Base-by-base conservation (phyloP, 345 rosid species). In the Lepidium aucheri region DNA sequence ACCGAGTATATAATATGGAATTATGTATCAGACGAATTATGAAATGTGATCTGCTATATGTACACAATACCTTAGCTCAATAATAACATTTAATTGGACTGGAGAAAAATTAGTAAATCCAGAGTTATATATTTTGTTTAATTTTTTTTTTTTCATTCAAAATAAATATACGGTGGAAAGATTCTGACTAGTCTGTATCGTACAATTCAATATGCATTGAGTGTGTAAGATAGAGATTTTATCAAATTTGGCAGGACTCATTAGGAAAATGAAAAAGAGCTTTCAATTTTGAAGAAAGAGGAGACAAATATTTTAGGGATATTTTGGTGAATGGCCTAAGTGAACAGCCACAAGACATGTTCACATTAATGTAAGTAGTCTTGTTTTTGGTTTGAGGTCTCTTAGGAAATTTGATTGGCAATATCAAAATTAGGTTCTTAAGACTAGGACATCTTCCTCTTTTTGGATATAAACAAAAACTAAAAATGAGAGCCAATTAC, bases 281-380 rank as follows among this genome's bases (percentile, higher is more conserved):
- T 61, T 61, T 54, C 63, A 26, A 7, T 63, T 20, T 38, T 70
- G 34, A 63, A 35, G 9, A 20, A 30, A 59, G 59, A 51, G 28
- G 38, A 60, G 45, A 70, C 63, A 45, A 30, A 53, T 12, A 12
- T 53, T 52, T 53, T 53, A 34, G 43, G 53, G 36, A 11, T 8
- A 14, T 49, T 68, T 42, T 41, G 62, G 67, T 60, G 74, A 34
- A 61, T 59, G 53, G 67, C 66, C 53, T 51, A 34, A 61, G 54
- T 52, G 28, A 24, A 70, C 20, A 39, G 51, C 65, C 64, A 63
- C 70, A 65, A 34, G 39, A 64, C 39, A 57, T 72, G 59, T 57
- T 72, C 65, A 65, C 54, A 50, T 50, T 72, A 56, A 40, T 64
- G 65, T 11, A 56, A 42, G 33, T 41, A 40, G 70, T 32, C 35